phyloP scores from a whole-genome alignment of 352 stramenopile genomes.

The Pythium dissimile region DNA sequence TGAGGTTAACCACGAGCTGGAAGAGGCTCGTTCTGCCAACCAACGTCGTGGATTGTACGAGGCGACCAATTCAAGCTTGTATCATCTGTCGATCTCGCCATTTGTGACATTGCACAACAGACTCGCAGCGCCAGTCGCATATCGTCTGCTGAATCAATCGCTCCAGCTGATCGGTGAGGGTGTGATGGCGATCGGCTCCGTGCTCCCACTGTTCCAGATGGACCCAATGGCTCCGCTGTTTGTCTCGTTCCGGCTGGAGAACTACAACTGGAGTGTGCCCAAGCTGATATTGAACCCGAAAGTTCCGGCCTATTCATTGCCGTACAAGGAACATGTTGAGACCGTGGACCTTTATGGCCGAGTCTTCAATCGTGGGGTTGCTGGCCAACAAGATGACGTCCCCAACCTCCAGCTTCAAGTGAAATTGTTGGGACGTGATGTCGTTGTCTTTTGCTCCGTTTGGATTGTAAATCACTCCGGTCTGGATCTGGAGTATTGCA shows the following conservation, averaged over 20 bases:
- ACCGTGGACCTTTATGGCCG: conserved; percentile 64
- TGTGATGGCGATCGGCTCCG: conserved; percentile 77
- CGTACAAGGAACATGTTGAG: conserved; percentile 79
- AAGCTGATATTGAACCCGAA: conserved; percentile 82
- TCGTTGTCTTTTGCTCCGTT: conserved; percentile 84
- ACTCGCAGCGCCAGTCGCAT: conserved; percentile 76
- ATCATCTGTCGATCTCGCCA: conserved; percentile 77
- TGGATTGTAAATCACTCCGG: conserved; percentile 89
- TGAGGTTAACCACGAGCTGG: conserved; percentile 75
- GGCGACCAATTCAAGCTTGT: conserved; percentile 82
- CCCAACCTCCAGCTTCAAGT: conserved; percentile 82
- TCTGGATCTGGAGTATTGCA: conserved; percentile 85
- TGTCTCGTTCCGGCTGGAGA: conserved; percentile 82
- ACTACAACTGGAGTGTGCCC: conserved; percentile 85
- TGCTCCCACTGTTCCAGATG: conserved; percentile 83
- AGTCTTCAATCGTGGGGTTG: conserved; percentile 62
- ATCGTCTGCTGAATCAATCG: conserved; percentile 77
- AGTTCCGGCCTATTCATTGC: conserved; percentile 53
- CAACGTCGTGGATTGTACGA: conserved; percentile 79
- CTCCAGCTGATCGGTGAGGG: conserved; percentile 84
- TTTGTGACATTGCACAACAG: conserved; percentile 85
- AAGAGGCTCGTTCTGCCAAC: conserved; percentile 71
- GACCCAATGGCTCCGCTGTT: conserved; percentile 62
- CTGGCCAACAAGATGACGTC: conserved; percentile 70
- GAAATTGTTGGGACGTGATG: conserved; percentile 72